A percentile compares a stretch with the other conserved stretches of the same genome.
Conservation (phyloP, 495 filamentous ascomycete species). For the Penicillium bialowiezense region DNA sequence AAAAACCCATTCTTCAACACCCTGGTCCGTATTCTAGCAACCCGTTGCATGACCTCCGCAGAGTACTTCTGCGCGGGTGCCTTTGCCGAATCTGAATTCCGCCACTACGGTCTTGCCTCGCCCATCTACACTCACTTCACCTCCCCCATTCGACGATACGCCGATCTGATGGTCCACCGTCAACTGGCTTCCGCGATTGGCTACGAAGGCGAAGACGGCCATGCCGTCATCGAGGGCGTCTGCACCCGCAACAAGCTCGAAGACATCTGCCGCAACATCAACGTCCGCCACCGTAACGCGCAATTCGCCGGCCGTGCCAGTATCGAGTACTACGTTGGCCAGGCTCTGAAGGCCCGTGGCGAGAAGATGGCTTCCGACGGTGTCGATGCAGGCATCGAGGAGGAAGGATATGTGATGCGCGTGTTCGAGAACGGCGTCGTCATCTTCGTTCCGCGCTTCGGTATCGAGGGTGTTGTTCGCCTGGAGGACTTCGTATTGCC, state of each 20-base stretch:
- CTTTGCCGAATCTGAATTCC: conserved; percentile 87
- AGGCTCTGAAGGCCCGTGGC: conserved; percentile 83
- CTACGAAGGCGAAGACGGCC: conserved; percentile 64
- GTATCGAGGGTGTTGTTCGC: conserved; percentile 87
- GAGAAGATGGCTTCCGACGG: conserved; percentile 42
- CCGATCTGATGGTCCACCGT: conserved; percentile 88
- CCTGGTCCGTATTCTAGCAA: conserved; percentile 92
- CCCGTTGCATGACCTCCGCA: conserved; percentile 97
- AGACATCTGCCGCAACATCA: conserved; percentile 95
- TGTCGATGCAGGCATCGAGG: conserved; percentile 52
- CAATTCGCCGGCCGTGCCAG: conserved; percentile 90
- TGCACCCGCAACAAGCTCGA: conserved; percentile 76
- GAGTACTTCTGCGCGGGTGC: conserved; percentile 97
- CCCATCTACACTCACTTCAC: conserved; percentile 99
- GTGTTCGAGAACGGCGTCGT: conserved; percentile 97
- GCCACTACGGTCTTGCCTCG: conserved; percentile 91
- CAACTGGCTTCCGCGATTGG: conserved; percentile 94
- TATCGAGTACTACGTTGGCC: conserved; percentile 96
- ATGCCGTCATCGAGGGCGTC: conserved; percentile 66
- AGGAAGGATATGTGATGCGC: conserved; percentile 94
- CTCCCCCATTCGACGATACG: conserved; percentile 92
- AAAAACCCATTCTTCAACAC: conserved; percentile 98
- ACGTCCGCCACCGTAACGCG: conserved; percentile 92
- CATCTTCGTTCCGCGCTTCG: conserved; percentile 91
- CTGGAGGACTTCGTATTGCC: conserved; percentile 75